Evolutionary conservation across 2,329 filamentous ascomycete species (phyloP), one percentile per base, ranked within the genome.

Genomic region (Bipolaris gigantea): DNA sequence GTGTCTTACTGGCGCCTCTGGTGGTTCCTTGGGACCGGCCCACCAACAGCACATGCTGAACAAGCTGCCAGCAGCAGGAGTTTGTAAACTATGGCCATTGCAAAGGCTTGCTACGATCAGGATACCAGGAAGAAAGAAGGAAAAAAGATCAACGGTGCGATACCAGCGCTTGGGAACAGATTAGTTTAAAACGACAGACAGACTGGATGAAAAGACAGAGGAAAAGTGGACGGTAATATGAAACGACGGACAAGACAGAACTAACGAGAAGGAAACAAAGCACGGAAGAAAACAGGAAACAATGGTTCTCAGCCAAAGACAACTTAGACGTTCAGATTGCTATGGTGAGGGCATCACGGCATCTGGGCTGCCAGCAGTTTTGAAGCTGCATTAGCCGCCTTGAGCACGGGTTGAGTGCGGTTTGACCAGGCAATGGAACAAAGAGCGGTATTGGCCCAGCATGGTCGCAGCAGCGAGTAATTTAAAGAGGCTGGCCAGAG

Each of bases 51-150:
- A 13, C 55, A 53, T 48, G 60, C 61, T 39, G 57, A 69, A 50
- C 39, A 70, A 44, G 72, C 72, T 73, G 73, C 72, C 70, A 75
- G 72, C 71, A 75, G 72, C 71, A 67, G 63, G 30, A 68, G 15
- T 10, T 48, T 55, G 40, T 41, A 54, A 59, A 64, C 55, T 43
- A 67, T 42, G 58, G 60, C 50, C 70, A 73, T 71, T 54, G 34
- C 61, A 47, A 59, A 65, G 58, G 65, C 49, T 46, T 46, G 6
- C 55, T 27, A 27, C 19, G 50, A 66, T 64, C 59, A 65, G 45
- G 56, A 58, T 64, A 67, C 47, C 43, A 53, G 48, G 53, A 62
- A 52, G 34, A 45, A 55, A 44, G 30, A 30, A n/a, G n/a, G n/a
- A n/a, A n/a, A n/a, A 21, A 40, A 25, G n/a, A 41, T 23, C 36